A percentile compares a stretch with the other conserved stretches of the same genome.
Evolutionary conservation across 371 early-diverging fungal species (phyloP).

Genomic region (Rhizomucor miehei): DNA sequence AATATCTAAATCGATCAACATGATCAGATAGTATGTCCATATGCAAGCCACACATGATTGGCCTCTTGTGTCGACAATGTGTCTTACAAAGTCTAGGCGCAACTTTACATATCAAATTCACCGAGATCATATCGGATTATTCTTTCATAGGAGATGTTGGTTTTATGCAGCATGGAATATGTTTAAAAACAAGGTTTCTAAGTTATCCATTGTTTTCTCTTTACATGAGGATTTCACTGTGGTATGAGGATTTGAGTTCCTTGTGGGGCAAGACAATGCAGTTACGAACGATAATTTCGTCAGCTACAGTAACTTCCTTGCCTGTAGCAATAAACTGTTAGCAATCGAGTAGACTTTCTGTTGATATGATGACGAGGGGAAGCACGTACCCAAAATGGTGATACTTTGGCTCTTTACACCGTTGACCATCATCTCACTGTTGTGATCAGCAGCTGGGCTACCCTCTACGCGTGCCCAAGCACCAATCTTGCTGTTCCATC

Average conservation of each 20-base stretch:
- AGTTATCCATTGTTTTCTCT: slow-evolving; percentile 1
- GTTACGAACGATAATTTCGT: slow-evolving; percentile 92
- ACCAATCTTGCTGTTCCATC: slow-evolving; percentile 94
- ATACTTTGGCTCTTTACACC: slow-evolving; percentile 92
- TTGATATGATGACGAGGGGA: background rate
- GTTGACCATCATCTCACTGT: slow-evolving; percentile 72
- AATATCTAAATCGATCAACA: no score
- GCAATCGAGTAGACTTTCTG: slow-evolving; percentile 15
- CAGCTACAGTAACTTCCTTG: slow-evolving; percentile 85
- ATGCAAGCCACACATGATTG: no score
- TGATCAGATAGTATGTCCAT: no score
- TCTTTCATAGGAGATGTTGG: no score
- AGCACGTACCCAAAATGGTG: slow-evolving; percentile 76
- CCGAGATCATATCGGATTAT: no score
- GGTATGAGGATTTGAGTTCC: slow-evolving; percentile 86
- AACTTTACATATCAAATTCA: no score
- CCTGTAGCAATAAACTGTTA: slow-evolving; percentile 54
- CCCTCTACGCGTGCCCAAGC: slow-evolving; percentile 95
- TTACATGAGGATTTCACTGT: slow-evolving; percentile 95
- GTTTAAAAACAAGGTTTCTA: no score
- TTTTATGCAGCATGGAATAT: no score
- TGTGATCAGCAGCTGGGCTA: slow-evolving; percentile 59
- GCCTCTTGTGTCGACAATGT: no score
- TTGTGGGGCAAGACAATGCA: slow-evolving; percentile 97
- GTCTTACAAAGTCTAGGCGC: no score